Conservation (phyloP, 257 asterid species). For the Gentiana macrophylla region DNA sequence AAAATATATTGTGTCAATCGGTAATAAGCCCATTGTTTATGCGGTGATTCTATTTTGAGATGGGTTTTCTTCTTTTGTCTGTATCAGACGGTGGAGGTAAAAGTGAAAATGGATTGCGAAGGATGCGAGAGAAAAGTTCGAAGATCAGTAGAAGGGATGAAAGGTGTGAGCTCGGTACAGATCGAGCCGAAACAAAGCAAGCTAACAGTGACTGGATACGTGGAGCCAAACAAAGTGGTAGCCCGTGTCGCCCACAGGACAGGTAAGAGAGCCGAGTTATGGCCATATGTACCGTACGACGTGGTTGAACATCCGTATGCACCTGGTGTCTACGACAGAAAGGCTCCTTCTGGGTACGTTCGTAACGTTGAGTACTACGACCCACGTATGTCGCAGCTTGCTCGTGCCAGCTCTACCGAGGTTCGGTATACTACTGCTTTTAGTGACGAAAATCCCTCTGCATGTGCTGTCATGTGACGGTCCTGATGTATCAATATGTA, state of each 20-base stretch:
- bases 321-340: slow-evolving; percentile 71
- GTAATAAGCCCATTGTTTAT: too few species aligned
- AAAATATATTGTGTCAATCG: too few species aligned
- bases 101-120: slow-evolving; percentile 91
- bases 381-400: slow-evolving; percentile 51
- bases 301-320: slow-evolving; percentile 92
- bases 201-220: slow-evolving; percentile 84
- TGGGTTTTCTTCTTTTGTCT: neutral
- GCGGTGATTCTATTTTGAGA: neutral
- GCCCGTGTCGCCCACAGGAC: slow-evolving; percentile 83
- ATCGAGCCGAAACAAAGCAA: slow-evolving; percentile 70
- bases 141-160: slow-evolving; percentile 88
- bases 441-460: slow-evolving; percentile 79
- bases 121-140: slow-evolving; percentile 88
- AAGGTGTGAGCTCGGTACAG: slow-evolving; percentile 71
- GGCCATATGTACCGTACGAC: slow-evolving; percentile 98
- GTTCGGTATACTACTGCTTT: slow-evolving; percentile 96
- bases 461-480: slow-evolving; percentile 78
- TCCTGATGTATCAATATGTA: neutral
- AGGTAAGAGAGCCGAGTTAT: slow-evolving; percentile 82
- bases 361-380: slow-evolving; percentile 27
- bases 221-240: slow-evolving; percentile 78
- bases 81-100: slow-evolving; percentile 77
- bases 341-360: slow-evolving; percentile 93
- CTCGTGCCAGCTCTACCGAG: slow-evolving; percentile 84